These are phyloP conservation scores for Lyophyllum semitale DNA, from an alignment of 768 basidiomycete species.

Conservation along the genomic window DNA sequence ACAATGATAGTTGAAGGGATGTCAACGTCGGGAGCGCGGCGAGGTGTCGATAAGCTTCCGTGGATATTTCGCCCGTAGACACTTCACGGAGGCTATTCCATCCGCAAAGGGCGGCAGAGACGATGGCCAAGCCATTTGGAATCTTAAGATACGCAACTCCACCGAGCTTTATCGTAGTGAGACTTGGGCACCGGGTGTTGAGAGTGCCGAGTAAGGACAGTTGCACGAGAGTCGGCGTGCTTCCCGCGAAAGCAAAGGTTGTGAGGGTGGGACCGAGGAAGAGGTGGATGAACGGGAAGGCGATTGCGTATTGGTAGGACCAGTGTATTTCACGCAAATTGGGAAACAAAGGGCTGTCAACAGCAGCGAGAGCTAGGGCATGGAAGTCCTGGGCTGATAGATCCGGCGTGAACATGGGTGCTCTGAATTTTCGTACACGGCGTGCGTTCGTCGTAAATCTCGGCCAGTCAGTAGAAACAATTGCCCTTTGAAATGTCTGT, in stretches of 20 bases:
- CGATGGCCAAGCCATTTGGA: background rate
- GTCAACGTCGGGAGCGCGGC: background rate
- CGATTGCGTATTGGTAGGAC: background rate
- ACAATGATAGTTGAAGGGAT: no score
- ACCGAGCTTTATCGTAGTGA: no score
- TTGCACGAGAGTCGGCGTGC: no score
- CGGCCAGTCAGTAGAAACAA: constrained; percentile 1
- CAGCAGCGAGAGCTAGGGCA: background rate
- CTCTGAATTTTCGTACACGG: background rate
- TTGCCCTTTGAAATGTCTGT: background rate
- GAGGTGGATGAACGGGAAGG: background rate
- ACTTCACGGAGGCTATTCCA: background rate
- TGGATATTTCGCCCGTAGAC: background rate
- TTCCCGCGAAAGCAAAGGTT: background rate
- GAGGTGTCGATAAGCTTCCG: background rate
- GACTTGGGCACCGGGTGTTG: background rate
- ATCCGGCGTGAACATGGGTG: background rate
- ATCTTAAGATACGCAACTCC: no score
- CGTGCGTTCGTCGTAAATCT: background rate
- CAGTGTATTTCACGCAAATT: background rate
- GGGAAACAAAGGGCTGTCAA: background rate
- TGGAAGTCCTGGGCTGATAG: background rate
- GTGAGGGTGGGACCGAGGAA: background rate
- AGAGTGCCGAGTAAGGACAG: background rate
- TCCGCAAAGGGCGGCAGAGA: background rate